phyloP scores from a whole-genome alignment of 345 rosid species.

The Trapa bicornis region DNA sequence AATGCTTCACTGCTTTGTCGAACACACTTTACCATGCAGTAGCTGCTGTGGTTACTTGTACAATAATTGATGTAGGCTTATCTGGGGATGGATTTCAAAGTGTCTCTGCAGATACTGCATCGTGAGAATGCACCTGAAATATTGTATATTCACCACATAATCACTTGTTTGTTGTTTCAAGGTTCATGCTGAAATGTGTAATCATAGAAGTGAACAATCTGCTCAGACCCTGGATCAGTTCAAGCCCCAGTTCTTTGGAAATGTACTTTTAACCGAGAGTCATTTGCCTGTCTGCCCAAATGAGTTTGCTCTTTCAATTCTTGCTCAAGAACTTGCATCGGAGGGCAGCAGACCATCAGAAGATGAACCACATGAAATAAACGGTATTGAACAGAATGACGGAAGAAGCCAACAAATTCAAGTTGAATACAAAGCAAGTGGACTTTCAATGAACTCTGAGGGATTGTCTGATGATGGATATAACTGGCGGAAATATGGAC shows the following conservation, averaged over 20 bases:
- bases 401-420: constrained; percentile 24
- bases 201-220: constrained; percentile 36
- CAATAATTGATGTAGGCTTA: background rate
- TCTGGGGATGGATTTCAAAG: background rate
- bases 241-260: constrained; percentile 30
- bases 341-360: constrained; percentile 36
- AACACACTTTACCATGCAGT: background rate
- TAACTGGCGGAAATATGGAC: constrained; percentile 99
- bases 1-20: background rate
- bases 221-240: constrained; percentile 34
- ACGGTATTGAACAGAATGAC: constrained; percentile 29
- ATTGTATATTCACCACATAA: background rate
- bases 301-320: constrained; percentile 48
- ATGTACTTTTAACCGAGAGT: constrained; percentile 33
- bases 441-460: constrained; percentile 26
- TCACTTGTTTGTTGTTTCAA: constrained; percentile 34
- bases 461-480: constrained; percentile 71
- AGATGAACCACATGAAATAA: constrained; percentile 49
- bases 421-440: constrained; percentile 50
- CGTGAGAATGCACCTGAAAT: background rate
- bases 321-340: constrained; percentile 25
- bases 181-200: constrained; percentile 61
- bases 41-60: background rate
- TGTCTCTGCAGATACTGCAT: background rate
- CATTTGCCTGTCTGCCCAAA: constrained; percentile 59